Conservation (phyloP, 306 rosid genomes). For the Trifolium repens region DNA sequence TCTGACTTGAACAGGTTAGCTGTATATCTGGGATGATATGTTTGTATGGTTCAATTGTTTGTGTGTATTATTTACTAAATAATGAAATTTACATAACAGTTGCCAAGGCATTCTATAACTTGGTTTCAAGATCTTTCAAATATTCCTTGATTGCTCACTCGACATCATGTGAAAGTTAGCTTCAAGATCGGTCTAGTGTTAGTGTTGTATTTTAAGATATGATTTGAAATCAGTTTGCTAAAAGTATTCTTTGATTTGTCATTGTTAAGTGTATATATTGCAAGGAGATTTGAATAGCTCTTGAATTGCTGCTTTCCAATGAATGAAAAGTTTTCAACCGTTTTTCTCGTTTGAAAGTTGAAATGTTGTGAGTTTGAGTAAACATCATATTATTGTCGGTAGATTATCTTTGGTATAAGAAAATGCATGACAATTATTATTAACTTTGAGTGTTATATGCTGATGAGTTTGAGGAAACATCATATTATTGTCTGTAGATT, state of each 20-base stretch:
- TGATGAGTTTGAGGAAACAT: not conserved
- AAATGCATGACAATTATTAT: not conserved
- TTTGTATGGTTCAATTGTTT: too few relatives aligned
- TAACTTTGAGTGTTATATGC: not conserved
- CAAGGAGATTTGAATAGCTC: conserved; percentile 8
- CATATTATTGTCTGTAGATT: not conserved
- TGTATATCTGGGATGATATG: too few relatives aligned
- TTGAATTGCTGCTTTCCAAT: not conserved
- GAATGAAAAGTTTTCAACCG: not conserved
- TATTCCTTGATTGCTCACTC: too few relatives aligned
- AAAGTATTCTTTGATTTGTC: not conserved
- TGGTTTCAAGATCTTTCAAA: not conserved
- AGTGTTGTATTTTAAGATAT: too few relatives aligned
- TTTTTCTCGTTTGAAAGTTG: not conserved
- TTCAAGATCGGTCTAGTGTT: too few relatives aligned
- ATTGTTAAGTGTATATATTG: not conserved
- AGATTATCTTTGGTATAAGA: not conserved
- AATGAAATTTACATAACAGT: too few relatives aligned
- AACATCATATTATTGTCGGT: not conserved
- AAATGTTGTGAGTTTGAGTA: not conserved
- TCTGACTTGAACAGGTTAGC: too few relatives aligned
- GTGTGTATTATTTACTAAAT: not conserved
- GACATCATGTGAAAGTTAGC: too few relatives aligned
- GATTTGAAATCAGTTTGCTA: too few relatives aligned
- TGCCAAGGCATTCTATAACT: too few relatives aligned